Percentiles rank a stretch among this genome's conserved stretches.
Conservation (phyloP, 2,329 filamentous ascomycete genomes). For the Stagonosporopsis cucurbitacearum region DNA sequence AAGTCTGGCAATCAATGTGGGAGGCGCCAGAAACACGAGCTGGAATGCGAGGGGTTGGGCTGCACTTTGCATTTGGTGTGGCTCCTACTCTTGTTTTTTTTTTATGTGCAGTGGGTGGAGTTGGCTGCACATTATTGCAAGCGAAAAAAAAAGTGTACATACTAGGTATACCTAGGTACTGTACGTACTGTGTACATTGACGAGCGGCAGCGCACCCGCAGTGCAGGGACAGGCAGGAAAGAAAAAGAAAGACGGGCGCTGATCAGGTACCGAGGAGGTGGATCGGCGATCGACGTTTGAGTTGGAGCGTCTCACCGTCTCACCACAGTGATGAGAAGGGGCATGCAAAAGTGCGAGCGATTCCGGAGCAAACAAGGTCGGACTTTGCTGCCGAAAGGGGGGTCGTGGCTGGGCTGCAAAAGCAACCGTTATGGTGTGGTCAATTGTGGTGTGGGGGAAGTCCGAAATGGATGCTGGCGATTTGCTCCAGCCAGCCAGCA, state of each 20-base stretch:
- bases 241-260: slow-evolving; percentile 4
- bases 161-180: no score
- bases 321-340: neutral
- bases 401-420: slow-evolving; percentile 6
- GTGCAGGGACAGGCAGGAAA: neutral
- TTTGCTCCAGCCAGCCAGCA: slow-evolving; percentile 5
- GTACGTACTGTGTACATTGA: no score
- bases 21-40: slow-evolving; percentile 14
- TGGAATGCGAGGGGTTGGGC: slow-evolving; percentile 11
- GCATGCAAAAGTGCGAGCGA: slow-evolving; percentile 2
- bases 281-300: slow-evolving; percentile 13
- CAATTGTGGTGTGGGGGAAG: slow-evolving; percentile 11
- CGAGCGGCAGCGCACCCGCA: neutral
- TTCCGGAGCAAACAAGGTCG: neutral
- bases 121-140: neutral
- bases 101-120: no score
- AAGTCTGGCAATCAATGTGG: slow-evolving; percentile 8
- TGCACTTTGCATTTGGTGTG: slow-evolving; percentile 2
- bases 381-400: neutral
- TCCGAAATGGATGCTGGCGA: slow-evolving; percentile 6
- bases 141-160: no score
- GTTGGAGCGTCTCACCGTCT: neutral
- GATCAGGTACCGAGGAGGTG: slow-evolving; percentile 10
- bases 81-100: neutral
- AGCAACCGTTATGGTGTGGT: slow-evolving; percentile 7